Percentiles rank a stretch among this genome's conserved stretches.
Evolutionary conservation across 495 filamentous ascomycete genomes (phyloP).

Genomic region (Rhypophila decipiens): DNA sequence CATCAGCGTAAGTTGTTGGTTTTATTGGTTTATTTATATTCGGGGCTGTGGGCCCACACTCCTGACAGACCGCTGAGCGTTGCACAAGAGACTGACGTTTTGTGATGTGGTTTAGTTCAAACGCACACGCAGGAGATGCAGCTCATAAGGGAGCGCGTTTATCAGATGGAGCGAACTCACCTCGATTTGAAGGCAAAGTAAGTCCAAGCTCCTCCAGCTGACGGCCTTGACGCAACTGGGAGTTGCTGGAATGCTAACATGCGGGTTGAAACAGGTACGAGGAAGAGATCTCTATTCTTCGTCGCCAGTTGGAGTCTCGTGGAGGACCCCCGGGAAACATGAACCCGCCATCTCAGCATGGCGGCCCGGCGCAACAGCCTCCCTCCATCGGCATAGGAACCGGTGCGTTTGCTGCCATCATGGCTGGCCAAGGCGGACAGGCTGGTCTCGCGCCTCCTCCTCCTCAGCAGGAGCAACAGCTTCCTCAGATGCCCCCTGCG

Average conservation of each 20-base stretch:
- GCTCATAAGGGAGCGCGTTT: slow-evolving; percentile 84
- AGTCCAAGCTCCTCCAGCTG: slow-evolving; percentile 17
- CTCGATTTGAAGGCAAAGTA: slow-evolving; percentile 85
- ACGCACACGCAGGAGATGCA: slow-evolving; percentile 85
- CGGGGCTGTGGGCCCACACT: background rate
- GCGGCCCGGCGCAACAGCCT: slow-evolving; percentile 66
- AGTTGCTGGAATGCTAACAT: slow-evolving; percentile 3
- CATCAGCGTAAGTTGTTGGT: slow-evolving; percentile 72
- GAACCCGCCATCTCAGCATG: slow-evolving; percentile 62
- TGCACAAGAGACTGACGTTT: background rate
- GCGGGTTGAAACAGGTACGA: slow-evolving; percentile 62
- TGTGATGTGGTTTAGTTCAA: background rate
- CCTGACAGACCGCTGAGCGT: background rate
- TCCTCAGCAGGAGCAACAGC: slow-evolving; percentile 50
- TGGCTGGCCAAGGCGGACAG: slow-evolving; percentile 82
- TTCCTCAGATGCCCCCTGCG: slow-evolving; percentile 54
- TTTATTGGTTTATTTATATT: background rate
- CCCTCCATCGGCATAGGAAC: slow-evolving; percentile 85
- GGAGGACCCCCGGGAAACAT: slow-evolving; percentile 62
- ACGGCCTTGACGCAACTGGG: background rate
- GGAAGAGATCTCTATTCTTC: slow-evolving; percentile 77
- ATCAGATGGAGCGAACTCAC: slow-evolving; percentile 81
- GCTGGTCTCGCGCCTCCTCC: slow-evolving; percentile 83
- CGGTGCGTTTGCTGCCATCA: slow-evolving; percentile 91
- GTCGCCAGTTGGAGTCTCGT: slow-evolving; percentile 79